A percentile compares a stretch with the other conserved stretches of the same genome.
Conservation (phyloP, 2,329 filamentous ascomycete genomes). For the Colletotrichum godetiae region DNA sequence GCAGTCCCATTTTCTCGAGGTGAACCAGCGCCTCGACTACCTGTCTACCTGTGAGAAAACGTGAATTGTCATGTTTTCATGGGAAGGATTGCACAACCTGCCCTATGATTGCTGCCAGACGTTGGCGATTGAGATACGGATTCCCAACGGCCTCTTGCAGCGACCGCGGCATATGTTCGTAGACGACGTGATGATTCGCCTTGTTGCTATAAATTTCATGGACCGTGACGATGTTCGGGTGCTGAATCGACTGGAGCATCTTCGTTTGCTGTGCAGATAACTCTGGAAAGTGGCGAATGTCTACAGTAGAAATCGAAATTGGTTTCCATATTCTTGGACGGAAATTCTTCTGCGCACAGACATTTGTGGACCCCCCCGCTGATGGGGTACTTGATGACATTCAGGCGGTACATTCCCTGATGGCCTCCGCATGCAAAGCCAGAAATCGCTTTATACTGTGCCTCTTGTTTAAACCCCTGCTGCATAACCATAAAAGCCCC, state of each 20-base stretch:
- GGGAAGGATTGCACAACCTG: neutral
- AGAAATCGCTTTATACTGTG: no score
- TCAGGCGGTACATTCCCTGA: no score
- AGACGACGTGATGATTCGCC: neutral
- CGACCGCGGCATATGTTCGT: neutral
- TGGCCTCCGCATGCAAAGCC: no score
- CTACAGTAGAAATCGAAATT: no score
- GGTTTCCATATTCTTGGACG: no score
- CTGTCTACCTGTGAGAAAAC: neutral
- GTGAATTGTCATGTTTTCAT: neutral
- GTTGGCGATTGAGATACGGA: neutral
- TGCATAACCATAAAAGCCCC: no score
- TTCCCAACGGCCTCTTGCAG: neutral
- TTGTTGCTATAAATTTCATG: conserved; percentile 3
- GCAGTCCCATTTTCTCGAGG: conserved; percentile 6
- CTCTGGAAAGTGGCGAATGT: neutral
- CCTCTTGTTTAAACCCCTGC: no score
- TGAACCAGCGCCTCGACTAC: conserved; percentile 1
- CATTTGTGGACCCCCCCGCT: no score
- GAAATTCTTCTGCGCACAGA: no score
- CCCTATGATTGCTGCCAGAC: neutral
- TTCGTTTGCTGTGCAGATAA: neutral
- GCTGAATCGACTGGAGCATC: neutral
- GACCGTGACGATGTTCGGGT: neutral
- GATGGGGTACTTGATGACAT: no score